phyloP scores from a whole-genome alignment of 2,329 filamentous ascomycete species.

The Pestalotiopsis sp. region DNA sequence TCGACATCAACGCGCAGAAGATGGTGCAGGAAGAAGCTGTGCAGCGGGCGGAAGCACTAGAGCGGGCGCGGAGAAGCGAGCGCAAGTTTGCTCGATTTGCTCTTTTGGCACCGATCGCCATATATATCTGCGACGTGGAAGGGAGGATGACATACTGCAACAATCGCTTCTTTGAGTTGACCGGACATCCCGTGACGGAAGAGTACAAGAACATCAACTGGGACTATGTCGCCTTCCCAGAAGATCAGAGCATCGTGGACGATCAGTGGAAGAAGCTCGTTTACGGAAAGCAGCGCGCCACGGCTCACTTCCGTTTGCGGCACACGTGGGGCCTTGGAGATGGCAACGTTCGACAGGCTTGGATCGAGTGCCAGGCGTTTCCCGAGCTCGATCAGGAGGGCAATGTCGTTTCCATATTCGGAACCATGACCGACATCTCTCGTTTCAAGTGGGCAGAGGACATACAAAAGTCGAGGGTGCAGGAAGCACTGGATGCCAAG shows the following conservation, averaged over 20 bases:
- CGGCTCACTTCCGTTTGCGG: conserved; percentile 76
- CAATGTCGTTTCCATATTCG: conserved; percentile 73
- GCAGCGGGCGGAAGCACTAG: conserved; percentile 15
- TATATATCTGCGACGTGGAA: conserved; percentile 77
- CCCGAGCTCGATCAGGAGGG: conserved; percentile 70
- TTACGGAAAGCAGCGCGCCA: conserved; percentile 63
- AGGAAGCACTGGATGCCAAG: conserved; percentile 82
- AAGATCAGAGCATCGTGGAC: conserved; percentile 63
- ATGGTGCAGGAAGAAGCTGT: conserved; percentile 14
- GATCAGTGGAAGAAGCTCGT: conserved; percentile 66
- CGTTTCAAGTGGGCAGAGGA: conserved; percentile 84
- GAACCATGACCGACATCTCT: conserved; percentile 83
- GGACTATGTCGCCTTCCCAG: conserved; percentile 72
- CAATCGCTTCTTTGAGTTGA: conserved; percentile 76
- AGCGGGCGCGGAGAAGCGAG: conserved; percentile 68
- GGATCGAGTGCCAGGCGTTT: conserved; percentile 77
- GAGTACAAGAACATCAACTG: conserved; percentile 63
- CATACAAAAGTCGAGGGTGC: conserved; percentile 74
- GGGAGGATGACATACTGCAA: conserved; percentile 81
- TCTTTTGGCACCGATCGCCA: conserved; percentile 80
- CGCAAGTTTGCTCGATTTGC: conserved; percentile 83
- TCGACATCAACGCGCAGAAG: conserved; percentile 17
- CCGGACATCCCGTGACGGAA: conserved; percentile 60
- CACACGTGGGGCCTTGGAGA: conserved; percentile 65
- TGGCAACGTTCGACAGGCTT: conserved; percentile 63